Evolutionary conservation across 352 stramenopile genomes (phyloP).

Genomic region (Pythium graminicola): DNA sequence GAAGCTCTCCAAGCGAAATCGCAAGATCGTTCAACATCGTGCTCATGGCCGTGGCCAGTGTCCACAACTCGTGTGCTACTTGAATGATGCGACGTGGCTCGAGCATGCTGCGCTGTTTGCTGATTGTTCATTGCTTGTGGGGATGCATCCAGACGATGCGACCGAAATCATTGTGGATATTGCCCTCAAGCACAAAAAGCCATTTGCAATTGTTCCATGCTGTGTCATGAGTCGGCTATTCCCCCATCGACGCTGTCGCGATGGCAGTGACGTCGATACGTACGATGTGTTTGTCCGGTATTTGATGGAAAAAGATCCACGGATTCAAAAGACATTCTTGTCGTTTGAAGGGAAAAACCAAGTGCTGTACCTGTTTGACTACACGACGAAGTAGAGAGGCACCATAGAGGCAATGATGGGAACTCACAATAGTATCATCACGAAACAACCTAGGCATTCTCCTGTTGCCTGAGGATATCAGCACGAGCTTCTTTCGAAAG

Average conservation of each 20-base stretch:
- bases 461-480: conserved; percentile 18
- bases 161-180: conserved; percentile 94
- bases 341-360: conserved; percentile 82
- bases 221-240: conserved; percentile 94
- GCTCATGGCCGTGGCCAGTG: conserved; percentile 35
- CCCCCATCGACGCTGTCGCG: conserved; percentile 43
- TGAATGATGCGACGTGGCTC: conserved; percentile 51
- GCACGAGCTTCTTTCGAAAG: conserved; percentile 42
- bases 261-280: conserved; percentile 50
- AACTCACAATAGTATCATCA: background rate
- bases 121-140: conserved; percentile 81
- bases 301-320: conserved; percentile 55
- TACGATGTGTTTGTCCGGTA: conserved; percentile 80
- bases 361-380: conserved; percentile 75
- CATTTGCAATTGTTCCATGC: conserved; percentile 95
- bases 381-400: conserved; percentile 20
- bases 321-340: conserved; percentile 57
- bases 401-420: background rate
- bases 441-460: background rate
- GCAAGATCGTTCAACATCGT: conserved; percentile 45
- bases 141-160: conserved; percentile 94
- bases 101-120: conserved; percentile 70
- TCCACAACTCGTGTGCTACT: conserved; percentile 43
- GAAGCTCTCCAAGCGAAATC: conserved; percentile 69
- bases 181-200: conserved; percentile 84